Base-by-base conservation (phyloP, 192 early-diverging fungal genomes). In the Dissophora globulifera region DNA sequence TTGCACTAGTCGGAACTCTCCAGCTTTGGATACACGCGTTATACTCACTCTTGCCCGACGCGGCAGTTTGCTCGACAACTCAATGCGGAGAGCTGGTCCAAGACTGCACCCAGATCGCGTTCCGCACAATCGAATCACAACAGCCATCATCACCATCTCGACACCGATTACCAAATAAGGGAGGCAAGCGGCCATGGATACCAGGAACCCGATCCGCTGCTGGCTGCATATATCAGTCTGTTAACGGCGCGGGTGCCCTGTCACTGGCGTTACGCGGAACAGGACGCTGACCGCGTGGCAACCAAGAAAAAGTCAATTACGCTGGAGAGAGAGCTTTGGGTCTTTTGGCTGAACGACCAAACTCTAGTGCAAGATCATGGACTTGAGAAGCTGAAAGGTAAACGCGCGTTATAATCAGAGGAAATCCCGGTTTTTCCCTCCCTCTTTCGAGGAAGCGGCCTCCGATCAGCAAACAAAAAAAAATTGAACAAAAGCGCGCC, bases 1-100 rank as follows among this genome's bases (percentile, higher is more conserved):
- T n/a, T n/a, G n/a, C n/a, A n/a, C 55, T 66, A 76, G 72, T 67
- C 72, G 27, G 72, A 76, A 27, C 72, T 76, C 30, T 60, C 72
- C n/a, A 50, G 63, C 33, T 76, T 76, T 60, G 61, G 62, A 66
- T 76, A 60, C 58, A 76, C 72, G 46, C 72, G 72, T 40, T 76
- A 76, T 47, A 40, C 72, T 3, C 56, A 61, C 52, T 45, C 40
- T n/a, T 76, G 58, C 25, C 35, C 72, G 10, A 54, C 22, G 45
- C 46, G 63, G 17, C 63, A 67, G 20, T 55, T 76, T 35, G 57
- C 63, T 15, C 63, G 58, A 15, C 62, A 60, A 40, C 58, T 76
- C 23, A 61, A 67, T 46, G 63, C 64, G 20, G 59, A 62, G 31
- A 61, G 5, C 20, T 35, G 50, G 43, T 17, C 58, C 42, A 76